These are phyloP conservation scores for Suhomyces yuchorum DNA, from an alignment of 1,139 yeast genomes.

Conservation along the genomic window DNA sequence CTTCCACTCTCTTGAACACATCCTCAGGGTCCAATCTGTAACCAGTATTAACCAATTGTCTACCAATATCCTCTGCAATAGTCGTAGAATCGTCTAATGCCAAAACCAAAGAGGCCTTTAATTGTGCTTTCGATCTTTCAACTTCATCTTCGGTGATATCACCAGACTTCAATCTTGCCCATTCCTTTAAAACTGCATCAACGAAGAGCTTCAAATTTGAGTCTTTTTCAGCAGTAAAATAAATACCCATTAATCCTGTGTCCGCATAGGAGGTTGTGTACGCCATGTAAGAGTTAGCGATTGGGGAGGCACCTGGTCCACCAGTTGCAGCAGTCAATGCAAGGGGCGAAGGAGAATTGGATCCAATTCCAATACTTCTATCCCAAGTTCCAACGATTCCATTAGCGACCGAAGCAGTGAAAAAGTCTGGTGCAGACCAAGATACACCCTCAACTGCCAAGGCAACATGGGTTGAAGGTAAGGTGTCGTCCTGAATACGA, in stretches of 20 bases:
- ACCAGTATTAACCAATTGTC: conserved; percentile 95
- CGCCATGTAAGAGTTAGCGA: conserved; percentile 94
- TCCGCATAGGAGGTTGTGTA: conserved; percentile 97
- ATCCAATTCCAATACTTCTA: conserved; percentile 79
- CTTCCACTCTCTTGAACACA: conserved; percentile 81
- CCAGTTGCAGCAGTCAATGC: conserved; percentile 76
- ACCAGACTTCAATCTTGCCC: conserved; percentile 83
- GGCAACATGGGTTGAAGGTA: conserved; percentile 91
- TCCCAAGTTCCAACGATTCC: conserved; percentile 98
- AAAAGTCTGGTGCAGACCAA: conserved; percentile 95
- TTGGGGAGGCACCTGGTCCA: conserved; percentile 50
- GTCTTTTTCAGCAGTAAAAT: conserved; percentile 78
- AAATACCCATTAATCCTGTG: conserved; percentile 97
- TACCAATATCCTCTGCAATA: conserved; percentile 95
- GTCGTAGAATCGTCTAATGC: conserved; percentile 95
- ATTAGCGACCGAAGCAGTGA: conserved; percentile 93
- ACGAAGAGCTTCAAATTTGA: conserved; percentile 67
- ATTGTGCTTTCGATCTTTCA: conserved; percentile 89
- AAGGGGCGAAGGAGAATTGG: conserved; percentile 73
- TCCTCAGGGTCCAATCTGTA: conserved; percentile 88
- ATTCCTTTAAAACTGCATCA: conserved; percentile 78
- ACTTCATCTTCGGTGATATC: conserved; percentile 81
- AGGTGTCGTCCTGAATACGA: conserved; percentile 74
- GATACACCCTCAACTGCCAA: conserved; percentile 97
- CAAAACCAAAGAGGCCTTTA: conserved; percentile 85